phyloP scores from a whole-genome alignment of 371 early-diverging fungal genomes.

The Mortierella sp. region DNA sequence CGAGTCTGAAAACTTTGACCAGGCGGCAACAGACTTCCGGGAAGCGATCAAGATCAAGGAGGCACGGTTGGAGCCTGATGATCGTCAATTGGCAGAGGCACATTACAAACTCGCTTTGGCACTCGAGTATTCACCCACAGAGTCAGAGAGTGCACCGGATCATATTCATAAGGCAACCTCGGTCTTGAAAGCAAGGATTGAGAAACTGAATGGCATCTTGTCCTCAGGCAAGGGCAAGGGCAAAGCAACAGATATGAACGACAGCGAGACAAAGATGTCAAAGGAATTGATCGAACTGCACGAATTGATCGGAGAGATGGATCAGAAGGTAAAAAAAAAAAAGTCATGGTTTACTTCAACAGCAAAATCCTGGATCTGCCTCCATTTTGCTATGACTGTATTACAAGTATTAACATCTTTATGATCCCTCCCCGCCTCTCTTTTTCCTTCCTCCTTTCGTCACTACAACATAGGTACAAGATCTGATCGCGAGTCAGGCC shows the following conservation, averaged over 20 bases:
- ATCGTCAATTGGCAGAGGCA: conserved; percentile 87
- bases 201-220: conserved; percentile 40
- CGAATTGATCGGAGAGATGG: conserved; percentile 55
- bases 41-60: conserved; percentile 78
- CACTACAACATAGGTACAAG: conserved; percentile 41
- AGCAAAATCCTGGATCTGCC: too few species aligned
- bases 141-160: conserved; percentile 65
- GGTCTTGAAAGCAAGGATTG: conserved; percentile 65
- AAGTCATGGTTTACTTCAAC: not conserved
- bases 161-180: conserved; percentile 66
- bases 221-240: conserved; percentile 54
- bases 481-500: conserved; percentile 35
- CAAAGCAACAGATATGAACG: conserved; percentile 50
- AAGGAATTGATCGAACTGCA: conserved; percentile 54
- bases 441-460: too few species aligned
- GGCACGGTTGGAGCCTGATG: conserved; percentile 63
- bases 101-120: conserved; percentile 82
- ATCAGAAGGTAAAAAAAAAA: conserved; percentile 47
- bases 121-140: conserved; percentile 64
- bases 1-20: conserved; percentile 89
- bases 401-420: too few species aligned
- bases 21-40: conserved; percentile 80
- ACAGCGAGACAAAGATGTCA: conserved; percentile 50
- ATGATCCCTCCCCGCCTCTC: too few species aligned
- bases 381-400: too few species aligned